phyloP scores from a whole-genome alignment of 768 basidiomycete genomes.

The Neoboletus brunneissimus region DNA sequence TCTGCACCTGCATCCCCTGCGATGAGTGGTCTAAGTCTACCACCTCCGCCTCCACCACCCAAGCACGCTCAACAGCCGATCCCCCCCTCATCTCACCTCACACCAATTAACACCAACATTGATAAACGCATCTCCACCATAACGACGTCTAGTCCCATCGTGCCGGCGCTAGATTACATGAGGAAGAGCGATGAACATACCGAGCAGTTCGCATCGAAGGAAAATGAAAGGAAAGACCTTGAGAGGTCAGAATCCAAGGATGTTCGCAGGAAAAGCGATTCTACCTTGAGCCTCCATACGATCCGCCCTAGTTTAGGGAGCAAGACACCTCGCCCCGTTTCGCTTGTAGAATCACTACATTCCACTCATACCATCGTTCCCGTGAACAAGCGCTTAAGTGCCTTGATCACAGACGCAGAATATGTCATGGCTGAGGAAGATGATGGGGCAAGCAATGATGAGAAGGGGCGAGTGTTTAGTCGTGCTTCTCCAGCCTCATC shows the following conservation, averaged over 20 bases:
- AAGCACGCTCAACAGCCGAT: conserved; percentile 28
- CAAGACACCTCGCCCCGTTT: conserved; percentile 67
- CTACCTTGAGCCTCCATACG: conserved; percentile 75
- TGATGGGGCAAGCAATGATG: conserved; percentile 27
- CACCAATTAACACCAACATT: conserved; percentile 20
- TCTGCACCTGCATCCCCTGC: conserved; percentile 33
- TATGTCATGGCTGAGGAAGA: conserved; percentile 66
- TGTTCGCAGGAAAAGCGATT: conserved; percentile 77
- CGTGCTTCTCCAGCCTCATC: conserved; percentile 44
- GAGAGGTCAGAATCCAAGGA: conserved; percentile 54
- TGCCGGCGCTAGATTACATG: conserved; percentile 57
- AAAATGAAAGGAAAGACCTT: conserved; percentile 29
- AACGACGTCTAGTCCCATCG: conserved; percentile 52
- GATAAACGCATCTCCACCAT: conserved; percentile 51
- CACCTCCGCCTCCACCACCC: conserved; percentile 39
- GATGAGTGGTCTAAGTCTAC: conserved; percentile 28
- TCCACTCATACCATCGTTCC: conserved; percentile 73
- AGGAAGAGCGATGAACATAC: conserved; percentile 37
- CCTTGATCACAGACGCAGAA: conserved; percentile 64
- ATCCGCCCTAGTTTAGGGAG: conserved; percentile 53
- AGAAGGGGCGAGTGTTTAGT: conserved; percentile 17
- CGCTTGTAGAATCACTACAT: conserved; percentile 73
- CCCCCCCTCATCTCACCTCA: conserved; percentile 24
- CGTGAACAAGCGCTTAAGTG: conserved; percentile 62
- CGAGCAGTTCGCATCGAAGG: conserved; percentile 21